Percentiles rank a stretch among this genome's conserved stretches.
Conservation (phyloP, 2,329 filamentous ascomycete genomes). For the Cladosporium velox region DNA sequence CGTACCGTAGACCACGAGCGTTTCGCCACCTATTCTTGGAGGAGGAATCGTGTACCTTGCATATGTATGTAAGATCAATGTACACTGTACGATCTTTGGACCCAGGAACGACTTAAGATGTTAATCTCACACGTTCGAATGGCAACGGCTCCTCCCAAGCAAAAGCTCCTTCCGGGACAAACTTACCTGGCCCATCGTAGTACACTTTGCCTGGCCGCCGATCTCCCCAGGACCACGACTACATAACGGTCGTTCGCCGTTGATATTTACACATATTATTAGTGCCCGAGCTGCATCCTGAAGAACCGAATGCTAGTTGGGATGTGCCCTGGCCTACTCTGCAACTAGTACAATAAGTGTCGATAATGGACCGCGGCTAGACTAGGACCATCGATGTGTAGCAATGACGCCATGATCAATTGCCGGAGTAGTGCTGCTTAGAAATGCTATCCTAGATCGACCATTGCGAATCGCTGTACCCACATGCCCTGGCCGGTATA, state of each 20-base stretch:
- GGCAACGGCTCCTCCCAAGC: neutral
- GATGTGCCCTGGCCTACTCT: neutral
- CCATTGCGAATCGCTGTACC: neutral
- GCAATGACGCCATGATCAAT: conserved; percentile 15
- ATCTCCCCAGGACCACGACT: neutral
- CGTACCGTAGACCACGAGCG: neutral
- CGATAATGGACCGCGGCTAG: neutral
- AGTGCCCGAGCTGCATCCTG: neutral
- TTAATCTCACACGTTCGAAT: neutral
- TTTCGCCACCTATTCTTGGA: neutral
- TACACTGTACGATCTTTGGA: neutral
- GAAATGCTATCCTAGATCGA: conserved; percentile 2
- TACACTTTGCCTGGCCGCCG: neutral
- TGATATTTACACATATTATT: neutral
- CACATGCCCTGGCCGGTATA: neutral
- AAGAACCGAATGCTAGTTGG: neutral
- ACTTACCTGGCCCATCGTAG: neutral
- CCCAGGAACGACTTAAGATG: neutral
- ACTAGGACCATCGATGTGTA: neutral
- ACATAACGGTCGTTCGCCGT: neutral
- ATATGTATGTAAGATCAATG: neutral
- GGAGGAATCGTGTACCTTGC: neutral
- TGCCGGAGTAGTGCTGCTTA: conserved; percentile 6
- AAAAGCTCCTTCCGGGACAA: neutral
- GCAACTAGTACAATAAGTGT: neutral